These are phyloP conservation scores for Shiraia sp. DNA, from an alignment of 2,329 filamentous ascomycete genomes.

Conservation along the genomic window DNA sequence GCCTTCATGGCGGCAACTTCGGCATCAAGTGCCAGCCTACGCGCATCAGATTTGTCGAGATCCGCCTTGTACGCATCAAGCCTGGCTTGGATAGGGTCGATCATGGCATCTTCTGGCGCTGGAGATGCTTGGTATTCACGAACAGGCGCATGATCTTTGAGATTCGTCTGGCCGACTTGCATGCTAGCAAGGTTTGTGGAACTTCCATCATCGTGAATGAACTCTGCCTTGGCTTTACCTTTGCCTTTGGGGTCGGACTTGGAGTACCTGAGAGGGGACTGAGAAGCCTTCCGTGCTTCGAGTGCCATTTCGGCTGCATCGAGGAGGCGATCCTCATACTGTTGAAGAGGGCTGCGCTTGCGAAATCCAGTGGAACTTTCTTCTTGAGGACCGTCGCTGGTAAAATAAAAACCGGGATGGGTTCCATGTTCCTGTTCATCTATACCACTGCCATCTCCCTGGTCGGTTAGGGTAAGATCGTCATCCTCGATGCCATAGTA, in stretches of 20 bases:
- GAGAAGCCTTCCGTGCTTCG: not conserved
- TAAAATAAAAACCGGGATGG: slow-evolving; percentile 8
- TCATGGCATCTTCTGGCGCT: too few relatives aligned
- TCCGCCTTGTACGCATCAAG: not conserved
- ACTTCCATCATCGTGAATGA: too few relatives aligned
- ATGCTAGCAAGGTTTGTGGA: too few relatives aligned
- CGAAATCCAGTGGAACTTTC: slow-evolving; percentile 4
- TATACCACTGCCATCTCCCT: not conserved
- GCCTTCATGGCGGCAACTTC: slow-evolving; percentile 7
- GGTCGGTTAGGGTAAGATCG: slow-evolving; percentile 17
- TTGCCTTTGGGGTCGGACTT: not conserved
- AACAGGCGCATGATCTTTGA: too few relatives aligned
- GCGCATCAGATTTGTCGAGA: slow-evolving; percentile 6
- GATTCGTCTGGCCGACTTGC: too few relatives aligned
- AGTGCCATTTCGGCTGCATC: slow-evolving; percentile 18
- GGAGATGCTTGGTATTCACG: too few relatives aligned
- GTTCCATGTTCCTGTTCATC: slow-evolving; percentile 1
- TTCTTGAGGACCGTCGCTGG: not conserved
- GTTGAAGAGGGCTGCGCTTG: slow-evolving; percentile 25
- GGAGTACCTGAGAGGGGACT: not conserved
- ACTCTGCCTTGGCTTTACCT: too few relatives aligned
- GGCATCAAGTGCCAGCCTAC: slow-evolving; percentile 13
- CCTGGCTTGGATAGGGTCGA: too few relatives aligned
- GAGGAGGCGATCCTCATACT: slow-evolving; percentile 24
- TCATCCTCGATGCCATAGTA: slow-evolving; percentile 12